A percentile compares a stretch with the other conserved stretches of the same genome.
phyloP scores from a whole-genome alignment of 2,329 filamentous ascomycete species.

The Pseudocercospora pini-densiflorae region DNA sequence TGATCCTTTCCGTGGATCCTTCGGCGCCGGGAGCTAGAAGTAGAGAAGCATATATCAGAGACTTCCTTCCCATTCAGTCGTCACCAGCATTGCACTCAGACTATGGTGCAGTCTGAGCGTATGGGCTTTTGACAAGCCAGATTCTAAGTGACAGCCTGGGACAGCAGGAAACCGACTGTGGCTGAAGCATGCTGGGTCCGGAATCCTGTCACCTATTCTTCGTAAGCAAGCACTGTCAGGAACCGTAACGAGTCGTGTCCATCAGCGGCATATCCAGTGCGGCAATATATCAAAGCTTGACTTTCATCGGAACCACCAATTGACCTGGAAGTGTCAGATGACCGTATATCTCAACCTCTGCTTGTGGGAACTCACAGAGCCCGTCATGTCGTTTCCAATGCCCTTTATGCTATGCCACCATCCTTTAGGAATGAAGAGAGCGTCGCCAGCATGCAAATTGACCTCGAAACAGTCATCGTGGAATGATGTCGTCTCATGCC shows the following conservation, averaged over 20 bases:
- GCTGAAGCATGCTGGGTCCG: neutral
- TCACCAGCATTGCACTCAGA: neutral
- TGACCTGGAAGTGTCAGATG: conserved; percentile 43
- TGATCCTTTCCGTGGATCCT: neutral
- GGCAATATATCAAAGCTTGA: neutral
- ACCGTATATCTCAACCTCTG: neutral
- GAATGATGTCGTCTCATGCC: conserved; percentile 53
- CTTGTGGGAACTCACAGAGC: conserved; percentile 53
- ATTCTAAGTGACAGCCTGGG: neutral
- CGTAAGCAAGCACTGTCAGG: neutral
- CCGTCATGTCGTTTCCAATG: conserved; percentile 60
- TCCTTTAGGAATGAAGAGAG: conserved; percentile 76
- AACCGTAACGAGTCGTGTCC: neutral
- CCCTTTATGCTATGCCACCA: conserved; percentile 89
- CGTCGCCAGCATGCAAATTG: conserved; percentile 67
- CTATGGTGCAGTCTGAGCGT: neutral
- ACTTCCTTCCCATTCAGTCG: neutral
- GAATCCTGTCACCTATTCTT: neutral
- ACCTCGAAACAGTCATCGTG: conserved; percentile 32
- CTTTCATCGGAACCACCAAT: conserved; percentile 77
- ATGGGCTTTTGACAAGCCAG: neutral
- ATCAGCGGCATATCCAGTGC: neutral
- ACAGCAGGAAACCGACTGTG: neutral
- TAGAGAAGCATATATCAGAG: neutral
- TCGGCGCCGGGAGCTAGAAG: neutral